Evolutionary conservation across 2,329 filamentous ascomycete genomes (phyloP).

Genomic region (Emydomyces testavorans): DNA sequence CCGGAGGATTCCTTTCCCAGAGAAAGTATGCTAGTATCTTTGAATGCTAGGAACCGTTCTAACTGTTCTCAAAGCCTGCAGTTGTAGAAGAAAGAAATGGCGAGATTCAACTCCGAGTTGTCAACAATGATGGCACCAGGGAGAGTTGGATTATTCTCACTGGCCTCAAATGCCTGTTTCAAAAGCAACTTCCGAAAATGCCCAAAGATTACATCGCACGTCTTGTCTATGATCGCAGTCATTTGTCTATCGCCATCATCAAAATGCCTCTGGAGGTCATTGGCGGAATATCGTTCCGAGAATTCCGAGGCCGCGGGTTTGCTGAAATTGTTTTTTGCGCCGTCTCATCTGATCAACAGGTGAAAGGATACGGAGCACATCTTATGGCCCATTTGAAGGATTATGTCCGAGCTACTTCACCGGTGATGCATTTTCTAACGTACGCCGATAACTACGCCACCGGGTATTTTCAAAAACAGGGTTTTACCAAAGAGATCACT

Average conservation of each 20-base stretch:
- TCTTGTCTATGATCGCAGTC: constrained; percentile 78
- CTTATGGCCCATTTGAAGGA: constrained; percentile 88
- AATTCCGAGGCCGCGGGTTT: constrained; percentile 71
- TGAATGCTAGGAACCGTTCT: constrained; percentile 17
- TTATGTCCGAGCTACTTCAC: constrained; percentile 81
- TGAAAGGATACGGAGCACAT: constrained; percentile 84
- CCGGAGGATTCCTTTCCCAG: constrained; percentile 60
- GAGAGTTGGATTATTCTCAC: constrained; percentile 91
- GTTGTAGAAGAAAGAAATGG: constrained; percentile 87
- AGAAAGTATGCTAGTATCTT: constrained; percentile 46
- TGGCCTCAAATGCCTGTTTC: constrained; percentile 91
- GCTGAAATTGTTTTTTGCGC: constrained; percentile 90
- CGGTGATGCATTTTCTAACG: constrained; percentile 85
- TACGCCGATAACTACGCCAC: constrained; percentile 90
- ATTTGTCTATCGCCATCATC: constrained; percentile 79
- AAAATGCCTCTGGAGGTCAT: constrained; percentile 79
- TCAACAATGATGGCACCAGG: constrained; percentile 84
- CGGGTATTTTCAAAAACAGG: constrained; percentile 88
- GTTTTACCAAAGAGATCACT: constrained; percentile 89
- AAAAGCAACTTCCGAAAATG: constrained; percentile 89
- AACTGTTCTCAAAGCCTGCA: constrained; percentile 50
- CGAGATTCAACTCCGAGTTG: constrained; percentile 92
- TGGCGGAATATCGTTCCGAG: constrained; percentile 74
- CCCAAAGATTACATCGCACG: constrained; percentile 87
- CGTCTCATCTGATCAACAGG: constrained; percentile 80